Base-by-base conservation (phyloP, 306 rosid genomes). In the Senna tora region DNA sequence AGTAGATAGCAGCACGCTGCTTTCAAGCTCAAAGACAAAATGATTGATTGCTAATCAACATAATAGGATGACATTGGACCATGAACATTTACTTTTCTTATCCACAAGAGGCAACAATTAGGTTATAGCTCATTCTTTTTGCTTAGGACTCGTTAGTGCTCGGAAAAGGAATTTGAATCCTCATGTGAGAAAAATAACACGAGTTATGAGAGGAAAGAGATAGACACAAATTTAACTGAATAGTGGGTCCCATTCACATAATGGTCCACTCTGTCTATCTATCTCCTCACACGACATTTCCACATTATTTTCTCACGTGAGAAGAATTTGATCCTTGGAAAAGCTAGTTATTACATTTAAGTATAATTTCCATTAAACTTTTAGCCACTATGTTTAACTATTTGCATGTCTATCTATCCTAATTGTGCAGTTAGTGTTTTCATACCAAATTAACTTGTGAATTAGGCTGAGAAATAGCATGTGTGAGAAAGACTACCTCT, bases 401-500 rank as follows among this genome's bases (percentile, higher is more conserved):
- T 41, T 43, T 12, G 46, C 69, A 49, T 42, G 58, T 28, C 32
- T n/a, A n/a, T n/a, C 56, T 69, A n/a, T 58, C 36, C 55, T 47
- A 51, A 55, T 30, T 62, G 45, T 54, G 58, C 46, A 58, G 30
- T 42, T 7, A 34, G 61, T 52, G 68, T 32, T 55, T 61, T 49
- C 71, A 42, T 49, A 67, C 41, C 73, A 6, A 49, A 55, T 65
- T 69, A 71, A 72, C 21, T 6, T 16, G 65, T 14, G 34, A 61
- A 73, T 36, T n/a, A 15, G 51, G 32, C 50, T 65, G 55, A 20
- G 75, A 64, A 43, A 56, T 5, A 66, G 50, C 39, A 33, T 65
- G 69, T 45, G 57, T 61, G 38, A 83, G 75, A 69, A 72, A 65
- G 28, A 64, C 30, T 82, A 88, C 97, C 97, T 88, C 76, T 86